A percentile compares a stretch with the other conserved stretches of the same genome.
phyloP scores from a whole-genome alignment of 306 rosid species.

The Crataegus laevigata region DNA sequence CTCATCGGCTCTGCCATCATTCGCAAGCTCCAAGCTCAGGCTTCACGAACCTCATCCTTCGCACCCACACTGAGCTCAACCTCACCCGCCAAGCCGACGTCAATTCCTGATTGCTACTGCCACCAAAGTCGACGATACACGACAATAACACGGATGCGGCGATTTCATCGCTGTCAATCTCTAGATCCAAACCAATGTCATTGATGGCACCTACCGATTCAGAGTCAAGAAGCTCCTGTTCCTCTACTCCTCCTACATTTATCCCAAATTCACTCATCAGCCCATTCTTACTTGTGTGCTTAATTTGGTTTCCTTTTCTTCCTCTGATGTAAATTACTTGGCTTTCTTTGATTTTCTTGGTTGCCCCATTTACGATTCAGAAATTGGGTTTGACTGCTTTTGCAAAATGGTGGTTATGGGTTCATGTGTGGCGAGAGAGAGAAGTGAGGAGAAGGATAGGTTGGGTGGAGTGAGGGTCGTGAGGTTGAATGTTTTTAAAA shows the following conservation, averaged over 20 bases:
- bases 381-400: too few species aligned
- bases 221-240: slow-evolving; percentile 72
- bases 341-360: too few species aligned
- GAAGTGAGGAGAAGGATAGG: too few species aligned
- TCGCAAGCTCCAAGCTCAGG: slow-evolving; percentile 60
- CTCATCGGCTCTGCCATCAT: slow-evolving; percentile 83
- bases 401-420: too few species aligned
- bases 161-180: slow-evolving; percentile 82
- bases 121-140: too few species aligned
- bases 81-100: slow-evolving; percentile 78
- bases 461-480: too few species aligned
- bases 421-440: too few species aligned
- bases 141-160: slow-evolving; percentile 85
- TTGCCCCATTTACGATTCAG: too few species aligned
- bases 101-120: too few species aligned
- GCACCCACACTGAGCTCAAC: slow-evolving; percentile 69
- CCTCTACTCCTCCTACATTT: slow-evolving; percentile 83
- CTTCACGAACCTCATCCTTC: slow-evolving; percentile 54
- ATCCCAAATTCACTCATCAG: slow-evolving; percentile 90
- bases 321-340: too few species aligned
- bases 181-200: slow-evolving; percentile 85
- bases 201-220: slow-evolving; percentile 54
- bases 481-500: too few species aligned
- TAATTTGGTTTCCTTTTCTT: too few species aligned
- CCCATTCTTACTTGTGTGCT: slow-evolving; percentile 31